Percentiles rank a stretch among this genome's conserved stretches.
Evolutionary conservation across 306 rosid species (phyloP).

Genomic region (Vicia sativa): DNA sequence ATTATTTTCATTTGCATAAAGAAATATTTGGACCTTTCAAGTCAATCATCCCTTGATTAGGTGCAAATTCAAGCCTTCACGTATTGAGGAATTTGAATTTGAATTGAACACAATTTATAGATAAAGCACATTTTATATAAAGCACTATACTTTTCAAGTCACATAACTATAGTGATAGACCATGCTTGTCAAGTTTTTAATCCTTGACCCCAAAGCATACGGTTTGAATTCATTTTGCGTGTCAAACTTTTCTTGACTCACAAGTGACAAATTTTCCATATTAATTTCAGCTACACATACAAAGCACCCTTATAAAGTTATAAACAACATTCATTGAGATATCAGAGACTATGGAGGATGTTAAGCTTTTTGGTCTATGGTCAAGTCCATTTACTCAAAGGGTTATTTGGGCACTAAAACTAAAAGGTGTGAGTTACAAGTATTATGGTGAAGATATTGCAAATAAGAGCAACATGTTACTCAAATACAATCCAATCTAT

Average conservation of each 20-base stretch:
- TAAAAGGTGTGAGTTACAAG: slow-evolving; percentile 50
- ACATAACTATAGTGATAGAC: neutral
- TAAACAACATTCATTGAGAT: no score
- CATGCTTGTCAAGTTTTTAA: neutral
- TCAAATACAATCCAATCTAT: slow-evolving; percentile 52
- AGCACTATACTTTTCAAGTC: neutral
- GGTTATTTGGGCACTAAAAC: slow-evolving; percentile 56
- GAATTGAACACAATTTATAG: no score
- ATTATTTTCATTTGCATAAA: no score
- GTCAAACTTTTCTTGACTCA: neutral
- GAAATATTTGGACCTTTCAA: neutral
- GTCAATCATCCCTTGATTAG: neutral
- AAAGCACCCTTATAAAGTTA: no score
- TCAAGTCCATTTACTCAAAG: slow-evolving; percentile 49
- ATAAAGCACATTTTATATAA: neutral
- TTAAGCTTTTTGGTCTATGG: slow-evolving; percentile 57
- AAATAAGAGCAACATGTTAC: slow-evolving; percentile 46
- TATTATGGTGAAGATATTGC: slow-evolving; percentile 55
- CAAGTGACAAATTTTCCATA: no score
- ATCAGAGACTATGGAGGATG: slow-evolving; percentile 42
- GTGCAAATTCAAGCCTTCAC: neutral
- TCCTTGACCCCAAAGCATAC: neutral
- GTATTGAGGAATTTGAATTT: no score
- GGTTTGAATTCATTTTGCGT: neutral
- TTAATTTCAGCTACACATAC: no score